Percentiles rank a stretch among this genome's conserved stretches.
Conservation (phyloP, 73 alveolate genomes). For the Paramecium primaurelia region DNA sequence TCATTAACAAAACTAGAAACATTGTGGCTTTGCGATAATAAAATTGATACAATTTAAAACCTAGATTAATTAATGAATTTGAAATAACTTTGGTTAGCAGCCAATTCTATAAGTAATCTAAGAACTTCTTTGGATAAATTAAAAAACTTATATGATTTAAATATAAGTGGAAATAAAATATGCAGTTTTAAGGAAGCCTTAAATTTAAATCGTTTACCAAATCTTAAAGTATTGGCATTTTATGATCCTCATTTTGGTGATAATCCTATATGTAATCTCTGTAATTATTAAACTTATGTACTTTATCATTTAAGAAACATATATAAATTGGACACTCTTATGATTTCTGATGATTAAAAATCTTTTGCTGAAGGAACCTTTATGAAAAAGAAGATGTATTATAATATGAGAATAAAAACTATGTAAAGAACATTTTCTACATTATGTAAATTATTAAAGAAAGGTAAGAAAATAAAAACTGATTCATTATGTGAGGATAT, state of each 20-base stretch:
- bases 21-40: constrained; percentile 70
- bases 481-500: constrained; percentile 61
- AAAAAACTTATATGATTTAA: constrained; percentile 64
- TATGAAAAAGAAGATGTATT: constrained; percentile 84
- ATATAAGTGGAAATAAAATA: constrained; percentile 69
- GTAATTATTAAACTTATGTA: constrained; percentile 81
- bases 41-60: constrained; percentile 52
- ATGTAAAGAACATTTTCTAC: constrained; percentile 72
- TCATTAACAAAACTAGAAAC: constrained; percentile 72
- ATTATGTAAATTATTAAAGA: constrained; percentile 60
- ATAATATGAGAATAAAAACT: constrained; percentile 84
- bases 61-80: constrained; percentile 46
- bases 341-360: constrained; percentile 75
- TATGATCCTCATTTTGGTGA: constrained; percentile 87
- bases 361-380: constrained; percentile 84
- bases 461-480: constrained; percentile 61
- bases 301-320: constrained; percentile 68
- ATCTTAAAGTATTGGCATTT: constrained; percentile 64
- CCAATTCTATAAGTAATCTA: constrained; percentile 62
- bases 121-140: constrained; percentile 68
- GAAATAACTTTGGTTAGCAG: constrained; percentile 70
- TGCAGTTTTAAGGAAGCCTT: constrained; percentile 76
- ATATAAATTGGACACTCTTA: constrained; percentile 65
- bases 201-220: constrained; percentile 69
- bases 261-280: constrained; percentile 80